phyloP scores from a whole-genome alignment of 2,329 filamentous ascomycete species.

The Calonectria pseudoreteaudii region DNA sequence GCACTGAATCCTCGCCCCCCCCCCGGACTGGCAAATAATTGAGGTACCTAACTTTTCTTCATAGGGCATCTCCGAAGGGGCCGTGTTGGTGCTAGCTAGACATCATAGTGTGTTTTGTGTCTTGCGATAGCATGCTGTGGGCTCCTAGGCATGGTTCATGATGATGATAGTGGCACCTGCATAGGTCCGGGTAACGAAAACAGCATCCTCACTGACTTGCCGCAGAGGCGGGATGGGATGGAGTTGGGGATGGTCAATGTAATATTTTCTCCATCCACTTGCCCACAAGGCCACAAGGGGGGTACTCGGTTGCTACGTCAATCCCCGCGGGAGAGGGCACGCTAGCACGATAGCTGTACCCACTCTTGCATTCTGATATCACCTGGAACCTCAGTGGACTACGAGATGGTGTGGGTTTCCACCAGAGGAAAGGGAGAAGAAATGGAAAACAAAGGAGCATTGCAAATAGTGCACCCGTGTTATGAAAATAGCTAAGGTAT shows the following conservation, averaged over 20 bases:
- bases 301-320: conserved; percentile 29
- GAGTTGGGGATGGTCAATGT: background rate
- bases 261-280: conserved; percentile 25
- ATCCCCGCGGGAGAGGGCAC: conserved; percentile 38
- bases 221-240: conserved; percentile 12
- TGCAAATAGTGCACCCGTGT: background rate
- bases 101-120: background rate
- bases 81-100: background rate
- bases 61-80: conserved; percentile 12
- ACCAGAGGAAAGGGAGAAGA: background rate
- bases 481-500: background rate
- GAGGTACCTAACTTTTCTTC: background rate
- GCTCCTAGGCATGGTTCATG: background rate
- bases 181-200: background rate
- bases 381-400: conserved; percentile 12
- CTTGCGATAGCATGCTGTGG: background rate
- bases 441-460: background rate
- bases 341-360: conserved; percentile 31
- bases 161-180: background rate
- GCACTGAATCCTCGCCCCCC: conserved; percentile 10
- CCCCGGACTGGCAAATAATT: background rate
- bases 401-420: background rate
- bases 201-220: background rate
- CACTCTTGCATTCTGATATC: conserved; percentile 23
- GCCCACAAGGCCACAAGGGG: conserved; percentile 21